A percentile compares a stretch with the other conserved stretches of the same genome.
These are phyloP conservation scores for Lodderomyces beijingensis DNA, from an alignment of 1,139 yeast species.

Conservation along the genomic window DNA sequence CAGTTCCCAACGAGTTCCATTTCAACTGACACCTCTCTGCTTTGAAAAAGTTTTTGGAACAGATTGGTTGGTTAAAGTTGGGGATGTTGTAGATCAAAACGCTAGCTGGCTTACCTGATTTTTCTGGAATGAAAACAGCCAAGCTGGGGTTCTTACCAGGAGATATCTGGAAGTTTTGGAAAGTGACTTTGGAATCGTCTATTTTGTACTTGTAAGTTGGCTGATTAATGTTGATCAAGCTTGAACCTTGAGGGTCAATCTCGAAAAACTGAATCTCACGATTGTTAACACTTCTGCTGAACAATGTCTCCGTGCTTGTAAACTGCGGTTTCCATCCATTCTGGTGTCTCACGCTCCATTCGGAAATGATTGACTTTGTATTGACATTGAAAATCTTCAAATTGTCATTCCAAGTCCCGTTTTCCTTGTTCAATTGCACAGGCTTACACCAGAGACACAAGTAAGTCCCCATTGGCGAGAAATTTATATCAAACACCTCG, in stretches of 20 bases:
- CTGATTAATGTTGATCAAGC: slow-evolving; percentile 32
- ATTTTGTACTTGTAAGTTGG: slow-evolving; percentile 61
- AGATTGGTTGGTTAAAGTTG: slow-evolving; percentile 72
- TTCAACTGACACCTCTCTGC: slow-evolving; percentile 89
- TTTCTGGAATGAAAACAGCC: slow-evolving; percentile 87
- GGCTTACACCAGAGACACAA: slow-evolving; percentile 93
- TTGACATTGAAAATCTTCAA: slow-evolving; percentile 67
- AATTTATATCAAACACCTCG: slow-evolving; percentile 76
- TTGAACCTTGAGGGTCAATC: slow-evolving; percentile 42
- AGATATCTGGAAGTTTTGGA: slow-evolving; percentile 57
- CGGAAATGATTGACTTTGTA: slow-evolving; percentile 47
- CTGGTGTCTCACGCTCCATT: slow-evolving; percentile 79
- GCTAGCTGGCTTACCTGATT: slow-evolving; percentile 79
- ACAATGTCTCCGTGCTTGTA: slow-evolving; percentile 68
- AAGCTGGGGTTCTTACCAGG: slow-evolving; percentile 93
- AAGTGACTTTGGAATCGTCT: slow-evolving; percentile 53
- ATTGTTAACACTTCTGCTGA: slow-evolving; percentile 56
- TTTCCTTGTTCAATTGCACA: slow-evolving; percentile 48
- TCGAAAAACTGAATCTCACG: slow-evolving; percentile 75
- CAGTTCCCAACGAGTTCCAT: slow-evolving; percentile 95
- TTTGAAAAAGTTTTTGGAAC: slow-evolving; percentile 86
- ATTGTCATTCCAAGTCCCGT: slow-evolving; percentile 72
- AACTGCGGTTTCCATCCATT: slow-evolving; percentile 91
- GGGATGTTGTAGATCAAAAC: slow-evolving; percentile 80
- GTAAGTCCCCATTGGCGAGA: slow-evolving; percentile 85